phyloP scores from a whole-genome alignment of 2,329 filamentous ascomycete genomes.

The Cadophora sp. region DNA sequence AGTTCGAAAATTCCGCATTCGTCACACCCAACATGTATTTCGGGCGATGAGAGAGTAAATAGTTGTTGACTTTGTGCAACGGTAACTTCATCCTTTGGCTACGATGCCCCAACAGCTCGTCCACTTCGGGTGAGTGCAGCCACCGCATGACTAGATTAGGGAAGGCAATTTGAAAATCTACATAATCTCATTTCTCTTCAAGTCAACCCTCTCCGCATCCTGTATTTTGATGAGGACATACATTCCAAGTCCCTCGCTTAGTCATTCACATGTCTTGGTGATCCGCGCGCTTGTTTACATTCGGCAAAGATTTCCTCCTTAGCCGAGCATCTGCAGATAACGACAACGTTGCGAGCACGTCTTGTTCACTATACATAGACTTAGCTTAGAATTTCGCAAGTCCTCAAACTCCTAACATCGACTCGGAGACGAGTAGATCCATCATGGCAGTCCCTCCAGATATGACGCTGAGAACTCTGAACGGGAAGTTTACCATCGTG shows the following conservation, averaged over 20 bases:
- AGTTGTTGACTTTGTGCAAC: neutral
- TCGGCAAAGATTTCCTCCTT: neutral
- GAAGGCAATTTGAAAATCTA: too few relatives aligned
- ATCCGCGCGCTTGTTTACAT: neutral
- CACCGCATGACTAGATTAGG: too few relatives aligned
- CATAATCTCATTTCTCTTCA: too few relatives aligned
- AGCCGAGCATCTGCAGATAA: neutral
- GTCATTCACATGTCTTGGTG: neutral
- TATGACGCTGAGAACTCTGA: constrained; percentile 7
- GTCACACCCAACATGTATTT: neutral
- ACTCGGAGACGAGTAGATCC: neutral
- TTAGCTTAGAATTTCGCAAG: neutral
- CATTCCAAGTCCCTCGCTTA: neutral
- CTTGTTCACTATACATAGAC: neutral
- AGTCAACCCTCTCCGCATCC: too few relatives aligned
- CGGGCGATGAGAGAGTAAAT: neutral
- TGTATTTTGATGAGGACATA: too few relatives aligned
- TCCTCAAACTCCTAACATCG: neutral
- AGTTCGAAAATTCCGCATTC: neutral
- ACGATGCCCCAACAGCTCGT: neutral
- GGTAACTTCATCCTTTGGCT: too few relatives aligned
- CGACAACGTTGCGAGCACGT: neutral
- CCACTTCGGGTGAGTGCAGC: neutral
- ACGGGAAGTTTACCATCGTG: constrained; percentile 4
- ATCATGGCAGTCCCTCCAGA: constrained; percentile 1